Evolutionary conservation across 163 green algal genomes (phyloP).

Genomic region (Scenedesmus sp.): DNA sequence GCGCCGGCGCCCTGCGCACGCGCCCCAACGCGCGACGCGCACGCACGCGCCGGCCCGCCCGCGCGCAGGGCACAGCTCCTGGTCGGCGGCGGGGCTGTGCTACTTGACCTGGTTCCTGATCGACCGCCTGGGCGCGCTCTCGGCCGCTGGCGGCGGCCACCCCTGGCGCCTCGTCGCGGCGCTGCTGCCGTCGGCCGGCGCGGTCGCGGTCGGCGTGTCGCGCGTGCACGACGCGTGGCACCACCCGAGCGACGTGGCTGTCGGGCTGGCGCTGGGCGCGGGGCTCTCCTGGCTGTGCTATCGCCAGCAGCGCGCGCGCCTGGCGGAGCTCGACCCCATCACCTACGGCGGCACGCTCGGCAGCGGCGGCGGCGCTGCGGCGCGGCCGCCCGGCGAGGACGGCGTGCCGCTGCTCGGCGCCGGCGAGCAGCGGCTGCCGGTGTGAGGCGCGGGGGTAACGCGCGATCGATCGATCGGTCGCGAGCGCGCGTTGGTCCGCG

Average conservation of each 20-base stretch:
- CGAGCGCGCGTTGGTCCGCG: too few species aligned
- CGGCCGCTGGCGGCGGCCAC: conserved; percentile 15
- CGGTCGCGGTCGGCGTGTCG: conserved; percentile 51
- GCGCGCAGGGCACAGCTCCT: conserved; percentile 53
- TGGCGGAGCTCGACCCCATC: conserved; percentile 28
- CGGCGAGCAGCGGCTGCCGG: background rate
- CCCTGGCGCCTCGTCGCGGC: conserved; percentile 43
- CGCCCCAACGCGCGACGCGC: background rate
- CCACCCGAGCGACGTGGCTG: conserved; percentile 27
- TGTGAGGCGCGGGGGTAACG: too few species aligned
- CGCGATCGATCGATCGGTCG: too few species aligned
- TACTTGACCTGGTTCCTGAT: conserved; percentile 53
- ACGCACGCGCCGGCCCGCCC: too few species aligned
- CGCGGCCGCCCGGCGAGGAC: background rate
- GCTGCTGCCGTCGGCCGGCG: conserved; percentile 48
- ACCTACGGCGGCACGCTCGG: background rate
- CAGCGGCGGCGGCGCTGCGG: background rate
- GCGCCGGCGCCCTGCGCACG: too few species aligned
- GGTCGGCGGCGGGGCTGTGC: conserved; percentile 56
- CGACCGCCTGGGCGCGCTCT: conserved; percentile 50
- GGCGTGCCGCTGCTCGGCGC: conserved; percentile 36
- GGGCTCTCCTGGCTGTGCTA: conserved; percentile 29
- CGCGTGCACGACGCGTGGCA: conserved; percentile 46
- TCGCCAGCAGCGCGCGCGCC: conserved; percentile 19
- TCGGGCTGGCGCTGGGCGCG: conserved; percentile 30